A percentile compares a stretch with the other conserved stretches of the same genome.
Evolutionary conservation across 2,329 filamentous ascomycete species (phyloP).

Genomic region (Calycina marina): DNA sequence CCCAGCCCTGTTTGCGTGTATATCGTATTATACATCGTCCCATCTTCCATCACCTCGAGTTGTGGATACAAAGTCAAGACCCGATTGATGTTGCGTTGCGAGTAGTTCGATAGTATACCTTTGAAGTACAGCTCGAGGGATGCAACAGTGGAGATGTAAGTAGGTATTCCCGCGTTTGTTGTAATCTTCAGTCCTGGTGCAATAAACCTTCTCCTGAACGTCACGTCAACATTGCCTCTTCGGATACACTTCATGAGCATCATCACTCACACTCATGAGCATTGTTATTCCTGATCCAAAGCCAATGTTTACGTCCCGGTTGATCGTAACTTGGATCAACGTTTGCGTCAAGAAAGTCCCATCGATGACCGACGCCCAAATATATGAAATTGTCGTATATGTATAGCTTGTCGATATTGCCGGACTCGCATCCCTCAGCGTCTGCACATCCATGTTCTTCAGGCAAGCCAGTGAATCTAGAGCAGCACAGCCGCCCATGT

Average conservation of each 20-base stretch:
- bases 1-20: conserved; percentile 37
- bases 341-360: conserved; percentile 32
- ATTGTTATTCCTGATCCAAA: conserved; percentile 43
- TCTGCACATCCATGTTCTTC: conserved; percentile 37
- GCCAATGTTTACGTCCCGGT: conserved; percentile 29
- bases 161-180: conserved; percentile 21
- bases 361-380: conserved; percentile 47
- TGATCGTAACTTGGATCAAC: conserved; percentile 29
- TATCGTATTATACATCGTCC: conserved; percentile 32
- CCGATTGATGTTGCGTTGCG: conserved; percentile 23
- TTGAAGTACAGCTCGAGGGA: conserved; percentile 38
- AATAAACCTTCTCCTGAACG: conserved; percentile 45
- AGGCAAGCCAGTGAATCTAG: conserved; percentile 37
- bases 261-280: conserved; percentile 33
- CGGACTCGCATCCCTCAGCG: conserved; percentile 35
- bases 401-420: conserved; percentile 32
- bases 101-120: conserved; percentile 37
- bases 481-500: conserved; percentile 26
- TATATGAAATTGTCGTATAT: conserved; percentile 41
- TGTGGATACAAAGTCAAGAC: conserved; percentile 33
- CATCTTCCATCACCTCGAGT: conserved; percentile 28
- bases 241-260: not conserved
- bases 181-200: conserved; percentile 31
- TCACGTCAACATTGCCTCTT: not conserved
- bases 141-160: conserved; percentile 34